Percentiles rank a stretch among this genome's conserved stretches.
Conservation (phyloP, 2,329 filamentous ascomycete genomes). For the Trichoderma oligosporum region DNA sequence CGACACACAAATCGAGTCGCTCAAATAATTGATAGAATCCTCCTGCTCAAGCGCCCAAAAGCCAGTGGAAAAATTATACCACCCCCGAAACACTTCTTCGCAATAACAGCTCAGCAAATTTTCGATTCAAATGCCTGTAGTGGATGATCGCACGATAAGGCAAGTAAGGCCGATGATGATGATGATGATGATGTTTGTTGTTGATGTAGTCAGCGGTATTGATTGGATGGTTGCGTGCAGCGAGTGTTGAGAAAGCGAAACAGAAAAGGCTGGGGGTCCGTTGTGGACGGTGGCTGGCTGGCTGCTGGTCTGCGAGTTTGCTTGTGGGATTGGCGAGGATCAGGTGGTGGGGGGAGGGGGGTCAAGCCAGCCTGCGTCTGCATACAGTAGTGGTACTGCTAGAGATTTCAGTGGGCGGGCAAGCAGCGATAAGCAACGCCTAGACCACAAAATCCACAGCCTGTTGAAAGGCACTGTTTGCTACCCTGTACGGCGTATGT, state of each 20-base stretch:
- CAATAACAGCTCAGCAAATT: slow-evolving; percentile 4
- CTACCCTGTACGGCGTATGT: no score
- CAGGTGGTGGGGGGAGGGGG: slow-evolving; percentile 1
- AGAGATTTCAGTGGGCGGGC: slow-evolving; percentile 5
- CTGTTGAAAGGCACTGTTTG: background rate
- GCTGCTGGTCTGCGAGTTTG: background rate
- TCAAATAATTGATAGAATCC: slow-evolving; percentile 3
- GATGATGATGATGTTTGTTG: background rate
- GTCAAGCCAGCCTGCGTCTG: background rate
- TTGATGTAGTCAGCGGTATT: slow-evolving; percentile 16
- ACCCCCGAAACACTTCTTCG: background rate
- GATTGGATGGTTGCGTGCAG: slow-evolving; percentile 10
- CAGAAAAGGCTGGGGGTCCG: slow-evolving; percentile 19
- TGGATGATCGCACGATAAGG: slow-evolving; percentile 6
- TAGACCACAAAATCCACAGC: slow-evolving; percentile 7
- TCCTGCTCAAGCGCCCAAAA: background rate
- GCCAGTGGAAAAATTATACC: background rate
- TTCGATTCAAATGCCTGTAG: slow-evolving; percentile 1
- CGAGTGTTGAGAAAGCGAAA: slow-evolving; percentile 15
- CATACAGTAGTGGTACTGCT: background rate
- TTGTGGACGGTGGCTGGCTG: slow-evolving; percentile 20
- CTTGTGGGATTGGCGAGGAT: slow-evolving; percentile 10
- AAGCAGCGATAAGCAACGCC: slow-evolving; percentile 4
- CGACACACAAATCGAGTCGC: slow-evolving; percentile 16
- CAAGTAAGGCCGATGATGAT: background rate